Percentiles rank a stretch among this genome's conserved stretches.
These are phyloP conservation scores for Russula olivacea DNA, from an alignment of 768 basidiomycete genomes.

Conservation along the genomic window DNA sequence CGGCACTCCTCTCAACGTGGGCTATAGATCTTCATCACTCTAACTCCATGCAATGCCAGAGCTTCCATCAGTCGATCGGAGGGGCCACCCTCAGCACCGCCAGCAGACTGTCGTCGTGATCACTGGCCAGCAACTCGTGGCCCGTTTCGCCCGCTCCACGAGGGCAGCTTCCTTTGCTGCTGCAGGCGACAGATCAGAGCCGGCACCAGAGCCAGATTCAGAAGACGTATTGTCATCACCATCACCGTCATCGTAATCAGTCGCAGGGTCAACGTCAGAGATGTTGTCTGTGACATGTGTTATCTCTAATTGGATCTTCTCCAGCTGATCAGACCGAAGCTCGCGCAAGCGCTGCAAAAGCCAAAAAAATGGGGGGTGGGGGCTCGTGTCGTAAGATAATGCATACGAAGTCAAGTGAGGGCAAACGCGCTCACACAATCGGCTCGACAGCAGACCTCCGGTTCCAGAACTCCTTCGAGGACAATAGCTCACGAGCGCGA, in stretches of 20 bases:
- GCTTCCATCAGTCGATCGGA: too few relatives aligned
- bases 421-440: not conserved
- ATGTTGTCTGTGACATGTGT: not conserved
- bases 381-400: not conserved
- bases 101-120: not conserved
- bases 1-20: not conserved
- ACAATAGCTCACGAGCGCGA: slow-evolving; percentile 3
- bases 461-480: not conserved
- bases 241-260: too few relatives aligned
- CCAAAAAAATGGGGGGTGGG: too few relatives aligned
- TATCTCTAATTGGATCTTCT: not conserved
- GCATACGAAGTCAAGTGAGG: too few relatives aligned
- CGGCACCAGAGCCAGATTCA: too few relatives aligned
- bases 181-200: too few relatives aligned
- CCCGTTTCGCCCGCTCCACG: not conserved
- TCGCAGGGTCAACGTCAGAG: not conserved
- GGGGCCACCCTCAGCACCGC: not conserved
- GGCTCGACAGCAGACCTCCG: not conserved
- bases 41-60: slow-evolving; percentile 1
- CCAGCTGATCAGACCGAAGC: not conserved
- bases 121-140: not conserved
- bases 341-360: not conserved
- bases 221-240: not conserved
- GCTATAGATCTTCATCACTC: not conserved
- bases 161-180: not conserved